These are phyloP conservation scores for Candida jianshihensis DNA, from an alignment of 805 yeast species.

Conservation along the genomic window DNA sequence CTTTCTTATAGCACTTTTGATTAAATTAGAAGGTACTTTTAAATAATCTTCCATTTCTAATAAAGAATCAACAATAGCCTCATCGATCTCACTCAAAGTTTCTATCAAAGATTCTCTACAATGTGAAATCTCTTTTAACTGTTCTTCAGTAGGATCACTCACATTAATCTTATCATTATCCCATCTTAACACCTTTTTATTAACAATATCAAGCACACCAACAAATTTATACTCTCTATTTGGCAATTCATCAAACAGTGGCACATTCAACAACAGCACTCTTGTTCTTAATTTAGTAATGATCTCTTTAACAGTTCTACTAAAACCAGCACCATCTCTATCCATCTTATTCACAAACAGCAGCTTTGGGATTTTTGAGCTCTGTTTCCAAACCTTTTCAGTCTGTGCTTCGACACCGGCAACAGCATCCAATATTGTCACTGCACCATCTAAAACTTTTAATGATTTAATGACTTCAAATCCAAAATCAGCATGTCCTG, in stretches of 20 bases:
- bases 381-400: constrained; percentile 93
- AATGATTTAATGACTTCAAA: constrained; percentile 89
- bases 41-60: constrained; percentile 70
- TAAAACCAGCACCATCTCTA: constrained; percentile 90
- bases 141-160: constrained; percentile 31
- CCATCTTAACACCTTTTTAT: constrained; percentile 49
- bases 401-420: constrained; percentile 99
- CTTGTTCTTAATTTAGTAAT: constrained; percentile 68
- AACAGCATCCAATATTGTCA: constrained; percentile 87
- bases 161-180: constrained; percentile 47
- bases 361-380: constrained; percentile 67
- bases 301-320: constrained; percentile 82
- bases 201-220: constrained; percentile 74
- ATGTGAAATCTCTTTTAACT: constrained; percentile 41
- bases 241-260: constrained; percentile 50
- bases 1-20: constrained; percentile 55
- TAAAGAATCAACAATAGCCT: constrained; percentile 65
- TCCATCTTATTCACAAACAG: constrained; percentile 94
- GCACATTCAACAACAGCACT: constrained; percentile 70
- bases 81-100: constrained; percentile 78
- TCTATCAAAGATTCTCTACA: constrained; percentile 78
- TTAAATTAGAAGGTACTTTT: constrained; percentile 45
- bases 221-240: constrained; percentile 35
- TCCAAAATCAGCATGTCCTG: constrained; percentile 97
- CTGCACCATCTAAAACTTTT: constrained; percentile 90